Percentiles rank a stretch among this genome's conserved stretches.
These are phyloP conservation scores for Lipomyces mesembrius DNA, from an alignment of 805 yeast genomes.

Conservation along the genomic window DNA sequence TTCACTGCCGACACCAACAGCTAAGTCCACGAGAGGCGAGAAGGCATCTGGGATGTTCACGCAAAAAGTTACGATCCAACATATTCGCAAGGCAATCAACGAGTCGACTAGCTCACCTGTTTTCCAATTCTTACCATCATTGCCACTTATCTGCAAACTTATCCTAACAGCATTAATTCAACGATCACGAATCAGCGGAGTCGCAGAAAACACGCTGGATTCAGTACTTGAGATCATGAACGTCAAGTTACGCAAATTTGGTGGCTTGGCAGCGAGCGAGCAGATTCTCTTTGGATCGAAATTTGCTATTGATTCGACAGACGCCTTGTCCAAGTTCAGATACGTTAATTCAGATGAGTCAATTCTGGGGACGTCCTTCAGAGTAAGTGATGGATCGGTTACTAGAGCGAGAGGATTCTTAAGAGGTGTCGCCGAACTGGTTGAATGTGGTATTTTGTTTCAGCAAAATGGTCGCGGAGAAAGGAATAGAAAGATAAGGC, in stretches of 20 bases:
- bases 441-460: conserved; percentile 75
- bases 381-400: conserved; percentile 47
- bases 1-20: conserved; percentile 34
- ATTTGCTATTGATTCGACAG: conserved; percentile 51
- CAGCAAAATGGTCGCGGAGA: conserved; percentile 73
- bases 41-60: conserved; percentile 34
- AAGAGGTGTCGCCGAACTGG: conserved; percentile 66
- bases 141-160: conserved; percentile 73
- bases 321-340: conserved; percentile 43
- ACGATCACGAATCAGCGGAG: conserved; percentile 66
- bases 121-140: conserved; percentile 58
- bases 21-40: conserved; percentile 39
- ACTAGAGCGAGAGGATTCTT: conserved; percentile 64
- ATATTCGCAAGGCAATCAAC: conserved; percentile 76
- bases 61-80: conserved; percentile 68
- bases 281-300: conserved; percentile 23
- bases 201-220: conserved; percentile 72
- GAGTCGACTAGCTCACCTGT: conserved; percentile 80
- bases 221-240: conserved; percentile 62
- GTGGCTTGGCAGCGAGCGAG: conserved; percentile 19
- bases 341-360: conserved; percentile 32
- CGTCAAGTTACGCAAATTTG: conserved; percentile 29
- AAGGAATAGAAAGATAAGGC: conserved; percentile 63
- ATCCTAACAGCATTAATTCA: conserved; percentile 70
- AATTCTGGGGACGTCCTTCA: conserved; percentile 37